A percentile compares a stretch with the other conserved stretches of the same genome.
These are phyloP conservation scores for Dothiorella sarmentorum DNA, from an alignment of 2,329 filamentous ascomycete species.

Conservation along the genomic window DNA sequence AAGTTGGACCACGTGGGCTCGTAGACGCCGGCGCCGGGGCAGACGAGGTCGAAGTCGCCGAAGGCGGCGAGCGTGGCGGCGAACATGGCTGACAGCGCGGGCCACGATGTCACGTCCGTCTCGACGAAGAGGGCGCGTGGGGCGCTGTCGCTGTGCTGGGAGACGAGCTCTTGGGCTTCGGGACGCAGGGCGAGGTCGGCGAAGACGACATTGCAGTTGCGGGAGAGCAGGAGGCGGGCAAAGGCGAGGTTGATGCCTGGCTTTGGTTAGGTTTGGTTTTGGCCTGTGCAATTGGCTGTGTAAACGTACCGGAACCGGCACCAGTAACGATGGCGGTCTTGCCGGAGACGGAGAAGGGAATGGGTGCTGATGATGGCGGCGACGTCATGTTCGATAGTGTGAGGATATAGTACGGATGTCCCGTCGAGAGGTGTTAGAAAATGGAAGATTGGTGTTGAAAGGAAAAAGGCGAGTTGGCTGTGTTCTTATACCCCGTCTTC, in stretches of 20 bases:
- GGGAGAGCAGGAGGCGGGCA: constrained; percentile 42
- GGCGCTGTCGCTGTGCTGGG: constrained; percentile 23
- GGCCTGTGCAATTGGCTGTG: not conserved
- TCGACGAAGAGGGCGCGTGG: constrained; percentile 43
- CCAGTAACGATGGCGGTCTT: constrained; percentile 43
- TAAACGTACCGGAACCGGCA: constrained; percentile 34
- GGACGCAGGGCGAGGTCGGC: constrained; percentile 47
- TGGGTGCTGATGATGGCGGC: not conserved
- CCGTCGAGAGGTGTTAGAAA: not conserved
- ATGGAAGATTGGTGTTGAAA: not conserved
- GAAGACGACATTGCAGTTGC: constrained; percentile 47
- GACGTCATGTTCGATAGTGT: constrained; percentile 3
- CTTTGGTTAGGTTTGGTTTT: not conserved
- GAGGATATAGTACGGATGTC: not conserved
- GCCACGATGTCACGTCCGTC: constrained; percentile 42
- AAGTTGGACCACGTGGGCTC: constrained; percentile 49
- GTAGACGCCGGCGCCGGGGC: constrained; percentile 49
- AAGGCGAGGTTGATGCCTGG: constrained; percentile 49
- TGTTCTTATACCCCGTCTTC: not conserved
- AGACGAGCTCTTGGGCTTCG: constrained; percentile 44
- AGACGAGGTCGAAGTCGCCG: constrained; percentile 44
- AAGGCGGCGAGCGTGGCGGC: constrained; percentile 29
- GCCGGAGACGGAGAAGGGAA: constrained; percentile 28
- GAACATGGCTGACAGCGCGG: constrained; percentile 34
- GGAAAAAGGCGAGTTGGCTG: not conserved